phyloP scores from a whole-genome alignment of 495 filamentous ascomycete genomes.

The Aspergillus campestris region DNA sequence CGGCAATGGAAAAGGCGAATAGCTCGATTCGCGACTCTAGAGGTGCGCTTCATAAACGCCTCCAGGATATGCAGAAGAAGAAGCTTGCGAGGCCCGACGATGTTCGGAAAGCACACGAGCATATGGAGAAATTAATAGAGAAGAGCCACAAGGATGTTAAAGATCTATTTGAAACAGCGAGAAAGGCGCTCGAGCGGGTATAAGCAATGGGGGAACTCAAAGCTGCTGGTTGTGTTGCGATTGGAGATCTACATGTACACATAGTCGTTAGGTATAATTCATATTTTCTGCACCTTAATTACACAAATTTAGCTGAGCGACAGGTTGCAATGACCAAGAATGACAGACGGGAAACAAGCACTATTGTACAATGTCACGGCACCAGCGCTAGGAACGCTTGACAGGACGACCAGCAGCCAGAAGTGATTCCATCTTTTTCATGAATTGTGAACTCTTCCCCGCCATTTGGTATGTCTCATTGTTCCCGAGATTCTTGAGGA shows the following conservation, averaged over 20 bases:
- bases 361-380: conserved; percentile 22
- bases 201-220: conserved; percentile 5
- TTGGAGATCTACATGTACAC: too few species aligned
- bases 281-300: too few species aligned
- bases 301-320: too few species aligned
- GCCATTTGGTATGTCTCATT: conserved; percentile 38
- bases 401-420: conserved; percentile 21
- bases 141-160: conserved; percentile 59
- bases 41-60: conserved; percentile 51
- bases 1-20: conserved; percentile 53
- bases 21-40: conserved; percentile 47
- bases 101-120: conserved; percentile 53
- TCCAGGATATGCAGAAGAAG: conserved; percentile 50
- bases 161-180: conserved; percentile 55
- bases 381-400: conserved; percentile 19
- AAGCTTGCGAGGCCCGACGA: conserved; percentile 57
- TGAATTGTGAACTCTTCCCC: conserved; percentile 33
- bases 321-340: conserved; percentile 2
- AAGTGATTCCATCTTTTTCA: conserved; percentile 37
- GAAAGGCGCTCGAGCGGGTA: conserved; percentile 47
- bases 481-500: conserved; percentile 32
- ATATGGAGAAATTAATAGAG: conserved; percentile 70
- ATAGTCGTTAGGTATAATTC: too few species aligned
- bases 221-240: too few species aligned
- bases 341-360: neutral